Base-by-base conservation (phyloP, 73 alveolate species). In the Halteria grandinella region DNA sequence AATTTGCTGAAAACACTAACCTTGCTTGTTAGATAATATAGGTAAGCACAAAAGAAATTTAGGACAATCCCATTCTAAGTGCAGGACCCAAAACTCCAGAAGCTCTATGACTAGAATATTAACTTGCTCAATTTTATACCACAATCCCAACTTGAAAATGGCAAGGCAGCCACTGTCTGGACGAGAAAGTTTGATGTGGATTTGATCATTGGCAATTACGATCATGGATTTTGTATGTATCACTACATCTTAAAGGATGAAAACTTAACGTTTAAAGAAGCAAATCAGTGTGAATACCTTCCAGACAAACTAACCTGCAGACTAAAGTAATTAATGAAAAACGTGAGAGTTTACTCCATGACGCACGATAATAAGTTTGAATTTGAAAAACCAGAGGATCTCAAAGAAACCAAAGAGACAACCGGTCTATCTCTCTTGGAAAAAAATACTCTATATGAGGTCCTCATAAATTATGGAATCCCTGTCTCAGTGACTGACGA, bases 191-290 rank as follows among this genome's bases (percentile, higher is more conserved):
- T 18, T 23, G 69, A 53, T 53, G 44, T 17, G 12, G 69, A 53
- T 14, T 12, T 53, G 34, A 53, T 53, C 36, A 18, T 53, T 5
- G 69, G 69, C 20, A 17, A 23, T 7, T 53, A 23, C 69, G 41
- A 53, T 2, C 41, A 53, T 53, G 69, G 69, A 23, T 53, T 53
- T 53, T 36, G 69, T 2, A 53, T 18, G 15, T 53, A 53, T 23
- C 44, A 53, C 43, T 2, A 23, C 15, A 17, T 17, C 28, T 23
- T 53, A 23, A 17, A 53, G 15, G 34, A 53, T 14, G 6, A n/a
- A 53, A 23, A 53, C 10, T 23, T n/a, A 5, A 53, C 23, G 12
- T 53, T 53, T 41, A 11, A 36, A 36, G 47, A 36, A 36, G 5
- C 11, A 5, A 11, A 36, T 7, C 47, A 36, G 11, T 36, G n/a